phyloP scores from a whole-genome alignment of 805 yeast species.

The Spencermartinsiella europaea region DNA sequence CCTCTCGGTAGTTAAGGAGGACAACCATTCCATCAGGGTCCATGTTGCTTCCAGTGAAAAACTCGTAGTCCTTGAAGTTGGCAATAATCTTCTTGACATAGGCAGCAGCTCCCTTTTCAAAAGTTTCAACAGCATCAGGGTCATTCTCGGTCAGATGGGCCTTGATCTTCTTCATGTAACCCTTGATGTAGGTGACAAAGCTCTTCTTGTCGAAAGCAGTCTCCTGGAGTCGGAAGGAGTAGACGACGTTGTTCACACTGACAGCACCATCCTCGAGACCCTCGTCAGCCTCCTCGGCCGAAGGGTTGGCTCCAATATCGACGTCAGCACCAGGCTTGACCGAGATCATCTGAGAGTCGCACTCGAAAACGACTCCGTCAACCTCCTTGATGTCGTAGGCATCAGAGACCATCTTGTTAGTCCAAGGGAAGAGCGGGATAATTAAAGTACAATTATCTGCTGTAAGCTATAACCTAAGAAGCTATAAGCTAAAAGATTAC shows the following conservation, averaged over 20 bases:
- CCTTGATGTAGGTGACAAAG: constrained; percentile 93
- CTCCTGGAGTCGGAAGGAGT: constrained; percentile 97
- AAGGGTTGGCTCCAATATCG: constrained; percentile 99
- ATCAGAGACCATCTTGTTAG: constrained; percentile 60
- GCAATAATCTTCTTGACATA: constrained; percentile 95
- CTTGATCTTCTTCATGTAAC: constrained; percentile 97
- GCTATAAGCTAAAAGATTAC: not conserved
- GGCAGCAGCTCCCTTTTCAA: constrained; percentile 96
- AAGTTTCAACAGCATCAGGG: constrained; percentile 82
- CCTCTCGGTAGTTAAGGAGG: constrained; percentile 99
- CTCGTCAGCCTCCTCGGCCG: constrained; percentile 92
- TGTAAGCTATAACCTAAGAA: not conserved
- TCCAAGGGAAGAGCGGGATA: not conserved
- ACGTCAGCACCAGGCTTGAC: constrained; percentile 82
- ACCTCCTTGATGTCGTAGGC: constrained; percentile 89
- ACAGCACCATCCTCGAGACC: constrained; percentile 81
- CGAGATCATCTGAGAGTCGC: constrained; percentile 88
- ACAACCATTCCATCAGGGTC: constrained; percentile 99
- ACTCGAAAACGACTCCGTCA: constrained; percentile 91
- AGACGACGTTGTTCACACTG: constrained; percentile 95
- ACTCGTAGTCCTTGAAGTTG: constrained; percentile 98
- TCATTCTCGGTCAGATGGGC: constrained; percentile 78
- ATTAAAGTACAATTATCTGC: not conserved
- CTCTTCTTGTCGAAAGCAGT: constrained; percentile 98
- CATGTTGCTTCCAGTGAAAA: constrained; percentile 99